Evolutionary conservation across 345 rosid species (phyloP).

Genomic region (Draba incana): DNA sequence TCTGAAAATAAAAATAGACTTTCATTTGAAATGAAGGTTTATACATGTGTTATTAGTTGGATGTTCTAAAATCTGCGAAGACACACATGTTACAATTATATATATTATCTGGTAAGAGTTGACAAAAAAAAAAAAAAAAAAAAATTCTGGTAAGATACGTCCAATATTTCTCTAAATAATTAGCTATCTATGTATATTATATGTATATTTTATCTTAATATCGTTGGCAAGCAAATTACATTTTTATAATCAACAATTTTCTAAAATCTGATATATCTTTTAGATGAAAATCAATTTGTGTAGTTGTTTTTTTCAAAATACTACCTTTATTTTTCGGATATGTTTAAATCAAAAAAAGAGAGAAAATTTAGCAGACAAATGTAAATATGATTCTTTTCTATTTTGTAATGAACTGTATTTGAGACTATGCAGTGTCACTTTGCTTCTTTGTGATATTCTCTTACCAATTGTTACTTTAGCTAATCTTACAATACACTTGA

Average conservation of each 20-base stretch:
- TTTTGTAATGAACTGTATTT: not conserved
- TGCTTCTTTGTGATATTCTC: not conserved
- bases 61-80: conserved; percentile 5
- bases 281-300: too few species aligned
- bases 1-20: not conserved
- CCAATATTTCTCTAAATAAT: not conserved
- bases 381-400: not conserved
- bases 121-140: too few species aligned
- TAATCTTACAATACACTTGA: not conserved
- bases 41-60: conserved; percentile 16
- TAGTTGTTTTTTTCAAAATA: too few species aligned
- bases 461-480: conserved; percentile 11
- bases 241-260: too few species aligned
- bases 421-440: conserved; percentile 11
- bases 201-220: conserved; percentile 2
- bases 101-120: conserved; percentile 6
- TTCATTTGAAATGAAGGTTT: not conserved
- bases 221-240: conserved; percentile 3
- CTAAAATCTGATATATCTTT: too few species aligned
- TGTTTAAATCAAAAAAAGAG: not conserved
- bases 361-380: conserved; percentile 2
- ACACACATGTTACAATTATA: conserved; percentile 5
- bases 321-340: not conserved
- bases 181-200: not conserved
- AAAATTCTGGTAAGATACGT: too few species aligned